Base-by-base conservation (phyloP, 83 land plant species). In the Picea engelmannii region DNA sequence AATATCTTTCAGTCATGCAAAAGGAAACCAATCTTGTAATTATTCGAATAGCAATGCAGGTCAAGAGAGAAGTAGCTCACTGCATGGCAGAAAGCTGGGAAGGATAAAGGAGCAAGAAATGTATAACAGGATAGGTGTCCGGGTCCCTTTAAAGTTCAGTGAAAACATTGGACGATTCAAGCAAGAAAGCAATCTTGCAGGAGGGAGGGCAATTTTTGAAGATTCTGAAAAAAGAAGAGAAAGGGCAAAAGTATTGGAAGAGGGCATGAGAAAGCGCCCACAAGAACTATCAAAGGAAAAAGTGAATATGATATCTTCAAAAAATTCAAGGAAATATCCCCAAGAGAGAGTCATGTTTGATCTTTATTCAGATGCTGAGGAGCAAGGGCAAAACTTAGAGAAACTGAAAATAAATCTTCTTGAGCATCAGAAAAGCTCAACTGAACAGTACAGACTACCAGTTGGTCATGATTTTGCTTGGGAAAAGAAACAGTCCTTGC, bases 301-400 rank as follows among this genome's bases (percentile, higher is more conserved):
- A 47, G 1, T 42, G 49, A 42, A 42, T 74, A 47, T 21, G 5
- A 11, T 74, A 47, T 47, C 77, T 47, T 74, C 77, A n/a, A 74
- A 47, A 20, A 23, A 47, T 74, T 21, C 40, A 47, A 47, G 59
- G 23, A 74, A 74, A 47, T 47, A 21, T 74, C 52, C 16, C 49
- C 77, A n/a, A 21, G 75, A 40, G 44, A 70, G 52, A 70, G 75
- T 12, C 42, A 74, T 74, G 15, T 47, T 70, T 70, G 75, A 70
- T 38, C 11, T 70, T 70, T 70, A 40, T 70, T 70, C n/a, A 20
- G 18, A 44, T 47, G 76, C 58, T n/a, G 58, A 73, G 77, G 77
- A 42, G 10, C 59, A 47, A 55, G 77, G 12, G 23, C 58, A 74
- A 74, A 47, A 47, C 11, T 74, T 6, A 21, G 77, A 47, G 16